These are phyloP conservation scores for Spergularia bocconei DNA, from an alignment of 148 eudicot species.

Conservation along the genomic window DNA sequence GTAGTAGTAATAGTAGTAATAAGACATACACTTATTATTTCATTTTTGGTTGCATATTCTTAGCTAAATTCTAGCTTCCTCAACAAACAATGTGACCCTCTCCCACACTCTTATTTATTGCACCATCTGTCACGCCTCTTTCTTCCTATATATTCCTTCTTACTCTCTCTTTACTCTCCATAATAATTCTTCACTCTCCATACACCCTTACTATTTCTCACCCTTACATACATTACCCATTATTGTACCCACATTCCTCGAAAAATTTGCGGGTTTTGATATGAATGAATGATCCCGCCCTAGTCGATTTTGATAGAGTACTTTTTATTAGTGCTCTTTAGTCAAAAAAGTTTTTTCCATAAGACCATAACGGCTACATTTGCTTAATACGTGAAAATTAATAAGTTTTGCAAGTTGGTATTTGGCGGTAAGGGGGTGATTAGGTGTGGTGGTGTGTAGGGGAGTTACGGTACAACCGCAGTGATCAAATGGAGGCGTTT, in stretches of 20 bases:
- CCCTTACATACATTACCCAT: not conserved
- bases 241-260: not conserved
- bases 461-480: too few relatives aligned
- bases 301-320: not conserved
- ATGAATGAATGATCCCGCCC: not conserved
- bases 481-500: slow-evolving; percentile 45
- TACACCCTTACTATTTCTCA: slow-evolving; percentile 9
- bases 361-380: too few relatives aligned
- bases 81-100: slow-evolving; percentile 13
- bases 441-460: not conserved
- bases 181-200: not conserved
- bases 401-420: too few relatives aligned
- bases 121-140: slow-evolving; percentile 24
- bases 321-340: not conserved
- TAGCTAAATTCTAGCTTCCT: not conserved
- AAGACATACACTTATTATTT: not conserved
- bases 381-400: too few relatives aligned
- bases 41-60: not conserved
- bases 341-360: too few relatives aligned
- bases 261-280: not conserved
- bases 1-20: not conserved
- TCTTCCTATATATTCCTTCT: slow-evolving; percentile 13
- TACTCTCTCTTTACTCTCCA: slow-evolving; percentile 19
- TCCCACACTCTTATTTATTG: slow-evolving; percentile 42
- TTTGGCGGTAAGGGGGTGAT: not conserved